Evolutionary conservation across 768 basidiomycete genomes (phyloP), one percentile per base, ranked within the genome.

Genomic region (Cystobasidium onofrii): DNA sequence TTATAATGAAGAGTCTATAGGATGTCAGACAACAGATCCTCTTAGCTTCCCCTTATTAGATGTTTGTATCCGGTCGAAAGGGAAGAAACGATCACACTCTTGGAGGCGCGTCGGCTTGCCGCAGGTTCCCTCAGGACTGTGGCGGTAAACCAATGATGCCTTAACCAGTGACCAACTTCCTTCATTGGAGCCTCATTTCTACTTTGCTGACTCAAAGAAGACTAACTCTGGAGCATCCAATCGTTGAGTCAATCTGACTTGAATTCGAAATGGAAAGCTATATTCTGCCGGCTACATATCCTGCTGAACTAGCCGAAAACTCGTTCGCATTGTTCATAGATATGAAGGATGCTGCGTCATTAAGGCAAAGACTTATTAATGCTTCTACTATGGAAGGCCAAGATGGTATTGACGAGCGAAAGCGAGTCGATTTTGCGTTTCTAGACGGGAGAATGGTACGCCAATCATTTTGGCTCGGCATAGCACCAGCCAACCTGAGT

Each of bases 371-470:
- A 1, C 88, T 98, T 61, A 84, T 94, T 63, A 82, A 82, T 6
- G 92, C 92, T 0, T 85, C 90, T 1, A 85, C 84, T 12, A 81
- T 86, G 52, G 80, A 83, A 20, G 89, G 88, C 0, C 80, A 80
- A 0, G 84, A 84, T 7, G 91, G 91, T 23, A 86, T 90, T 31
- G 78, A 76, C 17, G 89, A 90, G 77, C 85, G 91, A 64, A 86
- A 86, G 33, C 85, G 86, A n/a, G 85, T 96, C 77, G 91, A 93
- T 78, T 96, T 90, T 82, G 89, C 90, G 0, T 97, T 97, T 81
- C 84, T 98, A 78, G 89, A 97, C 80, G 91, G 90, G 25, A 84
- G 31, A 15, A 67, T 67, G 65, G 63, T 64, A 44, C 23, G 63
- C 63, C 10, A 2, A 27, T 7, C 57, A 20, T 12, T 60, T n/a